Base-by-base conservation (phyloP, 768 basidiomycete genomes). In the Vishniacozyma victoriae region DNA sequence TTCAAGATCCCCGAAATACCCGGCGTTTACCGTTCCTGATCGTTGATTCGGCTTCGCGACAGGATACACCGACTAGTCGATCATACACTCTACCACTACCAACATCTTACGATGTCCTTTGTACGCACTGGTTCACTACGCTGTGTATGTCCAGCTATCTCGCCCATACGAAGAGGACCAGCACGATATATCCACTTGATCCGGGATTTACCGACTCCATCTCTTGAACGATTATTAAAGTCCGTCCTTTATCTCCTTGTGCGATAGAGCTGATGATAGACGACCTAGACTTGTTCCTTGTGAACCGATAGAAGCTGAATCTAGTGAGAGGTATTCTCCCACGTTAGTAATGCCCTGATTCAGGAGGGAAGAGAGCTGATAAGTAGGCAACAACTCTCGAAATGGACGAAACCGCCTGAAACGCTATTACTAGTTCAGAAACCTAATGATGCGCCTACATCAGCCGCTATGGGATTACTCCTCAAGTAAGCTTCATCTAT, bases 341-440 rank as follows among this genome's bases (percentile, higher is more conserved):
- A n/a, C n/a, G n/a, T n/a, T n/a, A n/a, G n/a, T n/a, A n/a, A n/a
- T n/a, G n/a, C n/a, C n/a, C n/a, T n/a, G n/a, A n/a, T n/a, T n/a
- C n/a, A n/a, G n/a, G n/a, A n/a, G 13, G 5, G 13, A 18, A n/a
- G 6, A 29, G 15, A 18, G 12, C 39, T 46, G 24, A n/a, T 37
- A 14, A 3, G n/a, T 27, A 65, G 63, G 7, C 62, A 67, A 14
- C 50, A 48, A 12, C 41, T 67, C 5, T 57, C 56, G 3, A 42
- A 41, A 50, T 68, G 66, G 66, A 50, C 54, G 2, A 33, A 52
- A 1, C 39, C 48, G 9, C 66, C 66, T 1, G 38, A 43, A 3
- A 64, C 55, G 1, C n/a, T 75, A 19, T 57, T 75, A 15, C 52
- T 75, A 4, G 59, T 74, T 14, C 71, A 71, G 54, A 75, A 75